A percentile compares a stretch with the other conserved stretches of the same genome.
phyloP scores from a whole-genome alignment of 495 filamentous ascomycete genomes.

The Xylaria palmicola region DNA sequence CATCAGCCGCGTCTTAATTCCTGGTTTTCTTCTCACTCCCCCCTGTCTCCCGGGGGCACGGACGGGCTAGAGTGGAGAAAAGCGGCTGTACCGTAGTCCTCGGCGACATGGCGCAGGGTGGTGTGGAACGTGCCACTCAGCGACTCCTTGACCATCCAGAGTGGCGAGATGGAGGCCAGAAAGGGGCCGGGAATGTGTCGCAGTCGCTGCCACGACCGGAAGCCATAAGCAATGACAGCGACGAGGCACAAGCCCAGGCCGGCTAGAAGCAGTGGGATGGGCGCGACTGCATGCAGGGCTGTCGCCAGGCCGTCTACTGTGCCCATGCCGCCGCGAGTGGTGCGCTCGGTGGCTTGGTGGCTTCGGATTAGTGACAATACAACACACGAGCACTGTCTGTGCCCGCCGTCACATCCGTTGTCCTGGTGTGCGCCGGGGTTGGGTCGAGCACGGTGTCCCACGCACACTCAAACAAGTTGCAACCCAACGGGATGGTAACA shows the following conservation, averaged over 20 bases:
- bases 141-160: conserved; percentile 16
- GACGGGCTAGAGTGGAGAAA: no score
- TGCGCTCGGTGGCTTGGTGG: neutral
- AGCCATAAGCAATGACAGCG: neutral
- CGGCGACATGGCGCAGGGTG: conserved; percentile 14
- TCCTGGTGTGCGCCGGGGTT: neutral
- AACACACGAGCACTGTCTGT: no score
- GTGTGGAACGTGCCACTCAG: conserved; percentile 11
- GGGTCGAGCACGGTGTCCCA: neutral
- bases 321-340: neutral
- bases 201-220: conserved; percentile 22
- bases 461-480: neutral
- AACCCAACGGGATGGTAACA: conserved; percentile 6
- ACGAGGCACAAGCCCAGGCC: conserved; percentile 1
- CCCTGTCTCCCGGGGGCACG: neutral
- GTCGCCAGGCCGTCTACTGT: neutral
- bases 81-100: conserved; percentile 6
- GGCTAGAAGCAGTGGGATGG: conserved; percentile 1
- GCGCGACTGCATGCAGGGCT: neutral
- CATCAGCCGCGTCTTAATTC: neutral
- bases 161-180: conserved; percentile 14
- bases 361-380: neutral
- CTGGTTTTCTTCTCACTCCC: no score
- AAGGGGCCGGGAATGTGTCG: conserved; percentile 27
- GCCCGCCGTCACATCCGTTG: neutral